Evolutionary conservation across 2,329 filamentous ascomycete species (phyloP), one percentile per base, ranked within the genome.

Genomic region (Cucurbitaria berberidis): DNA sequence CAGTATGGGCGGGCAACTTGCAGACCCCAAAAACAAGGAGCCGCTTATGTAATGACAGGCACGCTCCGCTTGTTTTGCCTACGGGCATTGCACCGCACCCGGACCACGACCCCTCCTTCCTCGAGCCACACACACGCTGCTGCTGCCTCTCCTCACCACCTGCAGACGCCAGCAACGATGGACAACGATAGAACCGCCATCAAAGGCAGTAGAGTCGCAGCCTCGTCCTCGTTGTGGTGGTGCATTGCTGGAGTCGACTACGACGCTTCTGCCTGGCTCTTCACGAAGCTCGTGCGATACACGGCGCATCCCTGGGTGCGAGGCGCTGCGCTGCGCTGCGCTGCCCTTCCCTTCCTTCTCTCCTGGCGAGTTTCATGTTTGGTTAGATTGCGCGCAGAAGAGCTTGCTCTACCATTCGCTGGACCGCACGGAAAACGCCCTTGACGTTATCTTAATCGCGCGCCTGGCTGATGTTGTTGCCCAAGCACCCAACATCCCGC

Each of bases 321-420:
- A 50, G 51, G 45, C 47, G 52, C 48, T 56, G 44, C n/a, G n/a
- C n/a, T n/a, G 29, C 29, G 29, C 29, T 27, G 26, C 26, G 26
- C 26, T 27, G 26, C 26, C 6, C 26, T 30, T 8, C 30, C 54
- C 53, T 57, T 54, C 45, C 35, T 51, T 51, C 59, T 60, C 53
- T 60, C 46, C 61, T 60, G 57, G 13, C 59, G 41, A 53, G 67
- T 73, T 69, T 68, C 69, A 69, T 59, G 60, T 64, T 56, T 60
- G 56, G 57, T 66, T 72, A 68, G 66, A 73, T 72, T 72, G 64
- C 67, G 63, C 64, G 59, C 60, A 62, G 60, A 39, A 57, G 52
- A 46, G 53, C 43, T 48, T 46, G 55, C 56, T 55, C 45, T 53
- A 46, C 55, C 51, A 69, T 70, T 71, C 68, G 68, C 58, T 62